Evolutionary conservation across 2,329 filamentous ascomycete species (phyloP).

Genomic region (Venturia aucupariae): DNA sequence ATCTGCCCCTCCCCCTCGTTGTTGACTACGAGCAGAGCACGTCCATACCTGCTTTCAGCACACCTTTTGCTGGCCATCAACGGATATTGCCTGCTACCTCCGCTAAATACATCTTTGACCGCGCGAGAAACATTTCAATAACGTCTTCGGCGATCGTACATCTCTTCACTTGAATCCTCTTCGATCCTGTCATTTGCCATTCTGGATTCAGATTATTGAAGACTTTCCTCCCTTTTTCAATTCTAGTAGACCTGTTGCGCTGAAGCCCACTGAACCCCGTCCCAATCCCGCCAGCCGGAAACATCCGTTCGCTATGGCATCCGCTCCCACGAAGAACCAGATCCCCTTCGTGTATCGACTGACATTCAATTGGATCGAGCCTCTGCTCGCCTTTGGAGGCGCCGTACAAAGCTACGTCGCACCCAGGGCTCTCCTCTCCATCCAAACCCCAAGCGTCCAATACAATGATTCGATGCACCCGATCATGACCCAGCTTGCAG

Average conservation of each 20-base stretch:
- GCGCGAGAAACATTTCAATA: not conserved
- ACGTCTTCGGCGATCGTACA: not conserved
- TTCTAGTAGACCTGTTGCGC: not conserved
- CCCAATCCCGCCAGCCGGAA: not conserved
- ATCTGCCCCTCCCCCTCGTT: not conserved
- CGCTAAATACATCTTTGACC: not conserved
- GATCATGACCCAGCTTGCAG: conserved; percentile 8
- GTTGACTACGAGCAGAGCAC: not conserved
- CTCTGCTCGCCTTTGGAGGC: conserved; percentile 4
- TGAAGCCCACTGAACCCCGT: not conserved
- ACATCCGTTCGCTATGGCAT: not conserved
- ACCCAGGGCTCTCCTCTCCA: not conserved
- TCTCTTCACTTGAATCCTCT: not conserved
- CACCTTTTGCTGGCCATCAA: not conserved
- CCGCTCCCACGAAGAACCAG: not conserved
- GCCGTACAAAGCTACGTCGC: not conserved
- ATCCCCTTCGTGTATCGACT: conserved; percentile 11
- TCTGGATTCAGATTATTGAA: not conserved
- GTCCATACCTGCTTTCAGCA: not conserved
- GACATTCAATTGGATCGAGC: conserved; percentile 12
- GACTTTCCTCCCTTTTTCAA: not conserved
- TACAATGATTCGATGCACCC: conserved; percentile 7
- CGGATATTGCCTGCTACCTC: not conserved
- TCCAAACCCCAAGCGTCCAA: conserved; percentile 7
- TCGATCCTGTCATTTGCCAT: too few relatives aligned